phyloP scores from a whole-genome alignment of 495 filamentous ascomycete genomes.

The Tuber borchii region DNA sequence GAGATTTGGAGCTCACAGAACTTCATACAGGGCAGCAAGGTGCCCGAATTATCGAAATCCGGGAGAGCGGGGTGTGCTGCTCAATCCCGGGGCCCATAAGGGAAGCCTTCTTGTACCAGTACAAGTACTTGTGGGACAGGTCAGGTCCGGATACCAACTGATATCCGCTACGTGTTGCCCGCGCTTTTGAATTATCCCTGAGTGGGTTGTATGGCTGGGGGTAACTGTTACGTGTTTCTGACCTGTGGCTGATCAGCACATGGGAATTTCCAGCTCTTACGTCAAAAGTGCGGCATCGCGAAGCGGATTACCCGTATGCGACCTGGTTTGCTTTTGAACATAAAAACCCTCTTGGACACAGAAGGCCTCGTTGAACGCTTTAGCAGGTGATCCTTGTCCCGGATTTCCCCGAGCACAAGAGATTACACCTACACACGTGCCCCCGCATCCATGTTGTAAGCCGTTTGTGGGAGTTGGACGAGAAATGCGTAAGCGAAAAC shows the following conservation, averaged over 20 bases:
- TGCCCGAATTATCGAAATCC: not conserved
- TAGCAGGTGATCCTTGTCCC: not conserved
- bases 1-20: not conserved
- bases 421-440: not conserved
- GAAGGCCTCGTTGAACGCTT: not conserved
- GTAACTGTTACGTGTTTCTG: not conserved
- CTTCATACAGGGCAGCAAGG: not conserved
- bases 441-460: not conserved
- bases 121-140: conserved; percentile 1
- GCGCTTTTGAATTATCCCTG: not conserved
- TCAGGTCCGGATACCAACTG: not conserved
- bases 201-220: not conserved
- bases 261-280: not conserved
- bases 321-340: not conserved
- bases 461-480: not conserved
- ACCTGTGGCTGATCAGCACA: not conserved
- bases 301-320: not conserved
- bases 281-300: not conserved
- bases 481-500: not conserved
- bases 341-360: not conserved
- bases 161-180: not conserved
- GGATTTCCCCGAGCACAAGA: not conserved
- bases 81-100: not conserved
- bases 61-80: not conserved
- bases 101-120: not conserved